phyloP scores from a whole-genome alignment of 176 grass and related monocot genomes.

The Oryza meridionalis region DNA sequence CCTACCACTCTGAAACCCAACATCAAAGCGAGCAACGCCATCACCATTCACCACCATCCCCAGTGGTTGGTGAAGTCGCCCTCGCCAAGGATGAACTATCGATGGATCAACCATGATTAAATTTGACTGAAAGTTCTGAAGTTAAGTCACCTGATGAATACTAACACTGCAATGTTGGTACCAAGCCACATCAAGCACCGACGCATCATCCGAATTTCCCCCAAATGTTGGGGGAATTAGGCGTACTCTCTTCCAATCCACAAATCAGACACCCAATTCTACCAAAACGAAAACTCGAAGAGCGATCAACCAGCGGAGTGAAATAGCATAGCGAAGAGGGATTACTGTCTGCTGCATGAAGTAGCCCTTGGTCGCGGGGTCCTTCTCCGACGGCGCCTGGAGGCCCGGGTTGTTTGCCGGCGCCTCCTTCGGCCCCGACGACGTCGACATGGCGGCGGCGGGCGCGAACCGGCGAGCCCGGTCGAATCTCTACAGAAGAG shows the following conservation, averaged over 20 bases:
- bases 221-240: not conserved
- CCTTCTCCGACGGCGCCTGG: conserved; percentile 43
- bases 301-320: not conserved
- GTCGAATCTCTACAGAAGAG: conserved; percentile 47
- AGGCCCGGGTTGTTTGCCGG: conserved; percentile 77
- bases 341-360: conserved; percentile 93
- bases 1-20: too few species aligned
- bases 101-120: not conserved
- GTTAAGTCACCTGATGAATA: not conserved
- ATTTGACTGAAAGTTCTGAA: not conserved
- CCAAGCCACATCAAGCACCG: not conserved
- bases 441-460: conserved; percentile 55
- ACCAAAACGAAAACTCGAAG: not conserved
- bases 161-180: not conserved
- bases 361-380: conserved; percentile 88
- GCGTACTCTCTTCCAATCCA: not conserved
- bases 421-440: conserved; percentile 74
- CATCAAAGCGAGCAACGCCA: too few species aligned
- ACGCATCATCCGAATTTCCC: not conserved
- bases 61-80: too few species aligned
- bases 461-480: conserved; percentile 43
- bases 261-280: not conserved
- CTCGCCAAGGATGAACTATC: too few species aligned
- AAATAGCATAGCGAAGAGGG: not conserved
- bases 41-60: too few species aligned